A percentile compares a stretch with the other conserved stretches of the same genome.
Conservation (phyloP, 176 grass and related monocot genomes). For the Carex parvula region DNA sequence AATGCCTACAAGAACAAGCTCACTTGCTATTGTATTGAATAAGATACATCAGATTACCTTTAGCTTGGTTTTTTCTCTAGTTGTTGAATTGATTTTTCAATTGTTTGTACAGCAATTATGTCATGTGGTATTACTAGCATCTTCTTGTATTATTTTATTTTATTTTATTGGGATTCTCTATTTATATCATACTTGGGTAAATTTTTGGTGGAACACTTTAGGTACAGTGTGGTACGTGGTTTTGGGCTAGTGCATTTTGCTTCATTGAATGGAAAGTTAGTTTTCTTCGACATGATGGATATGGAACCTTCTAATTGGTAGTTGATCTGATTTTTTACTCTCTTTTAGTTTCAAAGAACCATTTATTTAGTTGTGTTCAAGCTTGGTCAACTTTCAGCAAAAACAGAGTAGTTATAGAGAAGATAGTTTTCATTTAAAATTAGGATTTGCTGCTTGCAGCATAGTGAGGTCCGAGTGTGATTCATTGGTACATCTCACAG, state of each 20-base stretch:
- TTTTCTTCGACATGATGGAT: constrained; percentile 13
- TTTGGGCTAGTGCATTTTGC: constrained; percentile 14
- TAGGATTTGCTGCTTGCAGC: not conserved
- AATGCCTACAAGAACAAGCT: not conserved
- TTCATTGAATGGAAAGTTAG: not conserved
- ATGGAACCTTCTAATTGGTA: constrained; percentile 15
- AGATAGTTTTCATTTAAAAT: not conserved
- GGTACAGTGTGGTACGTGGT: constrained; percentile 18
- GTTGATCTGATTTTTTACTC: not conserved
- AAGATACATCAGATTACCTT: not conserved
- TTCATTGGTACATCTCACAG: not conserved
- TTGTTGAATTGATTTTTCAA: not conserved
- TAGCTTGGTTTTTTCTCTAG: not conserved
- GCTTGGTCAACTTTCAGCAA: not conserved
- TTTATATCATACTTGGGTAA: constrained; percentile 9
- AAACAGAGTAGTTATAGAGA: not conserved
- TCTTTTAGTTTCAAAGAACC: constrained; percentile 3
- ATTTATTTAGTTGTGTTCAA: not conserved
- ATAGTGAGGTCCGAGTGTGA: not conserved
- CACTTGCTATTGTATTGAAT: not conserved
- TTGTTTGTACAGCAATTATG: not conserved
- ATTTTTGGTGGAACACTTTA: constrained; percentile 20
- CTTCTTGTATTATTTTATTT: not conserved
- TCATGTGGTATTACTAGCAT: not conserved
- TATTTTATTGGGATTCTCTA: not conserved